Evolutionary conservation across 441 rosid genomes (phyloP).

Genomic region (Corymbia calophylla): DNA sequence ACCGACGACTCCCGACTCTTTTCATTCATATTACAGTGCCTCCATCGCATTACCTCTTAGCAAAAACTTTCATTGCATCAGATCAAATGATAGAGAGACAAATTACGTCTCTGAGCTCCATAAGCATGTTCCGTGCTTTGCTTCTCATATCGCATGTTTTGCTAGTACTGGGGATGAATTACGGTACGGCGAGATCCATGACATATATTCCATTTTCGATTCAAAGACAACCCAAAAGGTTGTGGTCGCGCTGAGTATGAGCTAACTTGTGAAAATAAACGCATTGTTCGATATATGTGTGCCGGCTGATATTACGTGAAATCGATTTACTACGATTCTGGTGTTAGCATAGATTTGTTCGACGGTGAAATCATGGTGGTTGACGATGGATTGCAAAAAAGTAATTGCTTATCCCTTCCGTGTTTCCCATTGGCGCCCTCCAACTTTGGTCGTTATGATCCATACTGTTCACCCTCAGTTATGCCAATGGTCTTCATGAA

Average conservation of each 20-base stretch:
- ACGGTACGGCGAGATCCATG: rapidly evolving
- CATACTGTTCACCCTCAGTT: neutral
- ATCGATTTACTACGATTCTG: neutral
- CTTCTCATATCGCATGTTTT: neutral
- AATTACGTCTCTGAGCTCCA: neutral
- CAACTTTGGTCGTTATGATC: neutral
- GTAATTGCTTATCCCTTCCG: neutral
- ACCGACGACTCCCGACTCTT: neutral
- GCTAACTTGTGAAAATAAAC: neutral
- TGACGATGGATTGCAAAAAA: neutral
- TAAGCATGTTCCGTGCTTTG: neutral
- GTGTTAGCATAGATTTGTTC: rapidly evolving
- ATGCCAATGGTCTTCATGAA: neutral
- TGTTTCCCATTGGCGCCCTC: neutral
- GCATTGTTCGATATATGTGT: neutral
- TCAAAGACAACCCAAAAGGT: neutral
- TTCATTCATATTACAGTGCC: neutral
- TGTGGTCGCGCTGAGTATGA: neutral
- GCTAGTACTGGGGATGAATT: neutral
- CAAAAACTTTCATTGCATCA: too few relatives aligned
- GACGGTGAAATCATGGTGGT: neutral
- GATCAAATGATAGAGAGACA: neutral
- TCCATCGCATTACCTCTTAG: neutral
- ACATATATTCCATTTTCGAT: neutral
- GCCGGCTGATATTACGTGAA: neutral